Evolutionary conservation across 2,329 filamentous ascomycete genomes (phyloP).

Genomic region (Fusarium sp.): DNA sequence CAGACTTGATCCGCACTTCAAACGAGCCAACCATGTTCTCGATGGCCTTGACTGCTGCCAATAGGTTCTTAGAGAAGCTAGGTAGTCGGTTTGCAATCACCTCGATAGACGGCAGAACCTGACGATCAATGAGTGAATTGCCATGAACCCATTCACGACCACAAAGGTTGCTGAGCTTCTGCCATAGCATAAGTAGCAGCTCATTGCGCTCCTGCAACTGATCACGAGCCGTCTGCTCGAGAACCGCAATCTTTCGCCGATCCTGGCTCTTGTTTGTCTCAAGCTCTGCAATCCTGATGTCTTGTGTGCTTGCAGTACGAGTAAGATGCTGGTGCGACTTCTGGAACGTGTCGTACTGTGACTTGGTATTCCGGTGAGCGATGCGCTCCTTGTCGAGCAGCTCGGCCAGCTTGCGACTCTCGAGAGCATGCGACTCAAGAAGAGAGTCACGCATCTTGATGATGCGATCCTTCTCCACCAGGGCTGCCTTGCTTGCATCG

Average conservation of each 20-base stretch:
- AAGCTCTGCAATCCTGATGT: slow-evolving; percentile 87
- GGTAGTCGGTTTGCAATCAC: slow-evolving; percentile 88
- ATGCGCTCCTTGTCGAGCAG: slow-evolving; percentile 92
- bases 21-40: slow-evolving; percentile 85
- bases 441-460: slow-evolving; percentile 91
- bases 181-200: slow-evolving; percentile 90
- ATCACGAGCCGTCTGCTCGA: slow-evolving; percentile 87
- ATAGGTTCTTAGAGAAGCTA: slow-evolving; percentile 90
- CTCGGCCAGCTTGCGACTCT: slow-evolving; percentile 87
- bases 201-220: slow-evolving; percentile 92
- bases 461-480: slow-evolving; percentile 92
- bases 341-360: slow-evolving; percentile 89
- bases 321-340: slow-evolving; percentile 89
- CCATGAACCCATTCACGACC: slow-evolving; percentile 93
- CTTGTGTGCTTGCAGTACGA: slow-evolving; percentile 88
- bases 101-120: slow-evolving; percentile 85
- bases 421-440: slow-evolving; percentile 89
- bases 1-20: slow-evolving; percentile 81
- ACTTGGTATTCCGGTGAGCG: slow-evolving; percentile 86
- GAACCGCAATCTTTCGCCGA: slow-evolving; percentile 79
- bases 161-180: slow-evolving; percentile 86
- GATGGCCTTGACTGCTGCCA: slow-evolving; percentile 88
- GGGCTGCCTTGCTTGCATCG: slow-evolving; percentile 80
- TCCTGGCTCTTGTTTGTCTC: slow-evolving; percentile 85
- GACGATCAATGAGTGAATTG: slow-evolving; percentile 90